Evolutionary conservation across 352 stramenopile species (phyloP).

Genomic region (Pilasporangium apinafurcum): DNA sequence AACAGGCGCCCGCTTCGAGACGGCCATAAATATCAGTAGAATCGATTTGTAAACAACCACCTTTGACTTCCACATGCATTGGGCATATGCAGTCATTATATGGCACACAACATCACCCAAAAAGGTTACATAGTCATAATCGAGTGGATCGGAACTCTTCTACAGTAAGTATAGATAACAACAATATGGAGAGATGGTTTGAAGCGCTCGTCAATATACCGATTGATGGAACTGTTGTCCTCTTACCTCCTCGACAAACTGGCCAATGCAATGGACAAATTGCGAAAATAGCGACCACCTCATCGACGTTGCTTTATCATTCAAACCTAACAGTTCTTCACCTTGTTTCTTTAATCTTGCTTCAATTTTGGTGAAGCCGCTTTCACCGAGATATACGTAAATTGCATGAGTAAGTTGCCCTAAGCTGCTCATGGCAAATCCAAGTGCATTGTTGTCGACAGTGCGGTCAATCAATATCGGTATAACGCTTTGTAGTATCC

Average conservation of each 20-base stretch:
- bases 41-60: constrained; percentile 45
- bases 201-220: too few species aligned
- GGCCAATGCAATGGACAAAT: constrained; percentile 48
- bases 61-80: constrained; percentile 60
- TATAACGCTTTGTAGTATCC: constrained; percentile 67
- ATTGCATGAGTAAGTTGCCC: constrained; percentile 38
- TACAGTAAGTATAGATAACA: constrained; percentile 4
- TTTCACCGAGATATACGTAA: constrained; percentile 38
- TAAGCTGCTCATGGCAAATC: constrained; percentile 54
- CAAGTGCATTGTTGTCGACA: constrained; percentile 42
- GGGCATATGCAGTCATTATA: constrained; percentile 52
- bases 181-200: neutral
- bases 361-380: constrained; percentile 59
- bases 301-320: constrained; percentile 35
- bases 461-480: too few species aligned
- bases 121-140: constrained; percentile 45
- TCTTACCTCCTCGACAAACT: constrained; percentile 50
- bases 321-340: constrained; percentile 57
- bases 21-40: constrained; percentile 26
- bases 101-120: constrained; percentile 52
- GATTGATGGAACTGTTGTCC: too few species aligned
- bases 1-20: constrained; percentile 25
- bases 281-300: constrained; percentile 54
- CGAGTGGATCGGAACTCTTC: constrained; percentile 16
- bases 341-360: constrained; percentile 57